Conservation (phyloP, 2,329 filamentous ascomycete species). For the Monilinia vaccinii-corymbosi region DNA sequence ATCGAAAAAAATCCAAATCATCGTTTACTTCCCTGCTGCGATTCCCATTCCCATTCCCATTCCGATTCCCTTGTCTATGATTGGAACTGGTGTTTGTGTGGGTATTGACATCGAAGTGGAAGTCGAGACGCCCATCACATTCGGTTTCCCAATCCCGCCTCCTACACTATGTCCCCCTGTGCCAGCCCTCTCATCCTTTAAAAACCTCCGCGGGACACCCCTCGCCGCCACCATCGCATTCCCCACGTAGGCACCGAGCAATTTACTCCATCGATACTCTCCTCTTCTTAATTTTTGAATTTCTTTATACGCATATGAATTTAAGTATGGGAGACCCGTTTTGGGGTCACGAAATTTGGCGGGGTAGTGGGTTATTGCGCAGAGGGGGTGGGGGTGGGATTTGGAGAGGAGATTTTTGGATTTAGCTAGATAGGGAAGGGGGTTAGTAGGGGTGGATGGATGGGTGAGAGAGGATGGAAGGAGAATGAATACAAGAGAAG, state of each 20-base stretch:
- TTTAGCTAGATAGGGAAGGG: neutral
- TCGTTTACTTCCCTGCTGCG: no score
- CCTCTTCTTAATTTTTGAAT: conserved; percentile 66
- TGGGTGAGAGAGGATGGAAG: neutral
- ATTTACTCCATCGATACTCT: conserved; percentile 71
- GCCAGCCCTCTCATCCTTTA: conserved; percentile 14
- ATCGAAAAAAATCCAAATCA: no score
- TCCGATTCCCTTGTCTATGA: no score
- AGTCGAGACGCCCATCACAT: no score
- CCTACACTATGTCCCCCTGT: no score
- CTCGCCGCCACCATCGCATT: conserved; percentile 52
- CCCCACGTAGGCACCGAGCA: conserved; percentile 79
- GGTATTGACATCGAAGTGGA: no score
- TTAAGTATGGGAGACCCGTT: conserved; percentile 75
- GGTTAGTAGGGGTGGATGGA: neutral
- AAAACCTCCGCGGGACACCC: conserved; percentile 74
- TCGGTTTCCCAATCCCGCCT: neutral
- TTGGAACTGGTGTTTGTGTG: no score
- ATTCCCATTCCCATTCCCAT: no score
- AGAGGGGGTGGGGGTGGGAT: conserved; percentile 36
- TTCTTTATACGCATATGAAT: conserved; percentile 70
- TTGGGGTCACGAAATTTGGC: conserved; percentile 79
- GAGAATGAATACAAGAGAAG: neutral
- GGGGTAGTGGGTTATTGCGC: conserved; percentile 72
- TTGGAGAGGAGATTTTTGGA: conserved; percentile 12